These are phyloP conservation scores for Trypanosoma avium DNA, from an alignment of 208 protist genomes.

Conservation along the genomic window DNA sequence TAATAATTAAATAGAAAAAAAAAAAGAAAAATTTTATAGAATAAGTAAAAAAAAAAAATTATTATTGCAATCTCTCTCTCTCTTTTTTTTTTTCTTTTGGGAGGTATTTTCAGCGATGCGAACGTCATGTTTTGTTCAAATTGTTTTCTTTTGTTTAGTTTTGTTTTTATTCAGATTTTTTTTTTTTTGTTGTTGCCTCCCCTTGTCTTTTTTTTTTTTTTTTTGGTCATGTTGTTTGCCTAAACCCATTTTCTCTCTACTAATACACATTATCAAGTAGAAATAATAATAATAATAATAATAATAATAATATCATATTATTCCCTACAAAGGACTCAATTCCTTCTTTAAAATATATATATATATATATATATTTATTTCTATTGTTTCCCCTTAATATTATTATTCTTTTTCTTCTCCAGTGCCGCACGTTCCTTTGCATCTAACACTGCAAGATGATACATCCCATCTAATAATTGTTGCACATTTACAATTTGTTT, in stretches of 20 bases:
- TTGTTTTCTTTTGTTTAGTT: background rate
- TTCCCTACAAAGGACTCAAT: too few relatives aligned
- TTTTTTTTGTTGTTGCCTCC: slow-evolving; percentile 1
- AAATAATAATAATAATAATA: too few relatives aligned
- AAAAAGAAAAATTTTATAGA: background rate
- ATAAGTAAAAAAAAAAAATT: background rate
- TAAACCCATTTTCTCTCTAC: background rate
- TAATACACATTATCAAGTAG: background rate
- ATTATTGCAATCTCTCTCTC: background rate
- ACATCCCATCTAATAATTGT: slow-evolving; percentile 85
- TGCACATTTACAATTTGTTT: slow-evolving; percentile 93
- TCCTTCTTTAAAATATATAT: too few relatives aligned
- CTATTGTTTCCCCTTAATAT: background rate
- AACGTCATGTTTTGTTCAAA: background rate
- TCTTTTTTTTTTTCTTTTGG: background rate
- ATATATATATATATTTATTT: too few relatives aligned
- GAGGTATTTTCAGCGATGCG: too few relatives aligned
- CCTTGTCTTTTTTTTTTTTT: slow-evolving; percentile 7
- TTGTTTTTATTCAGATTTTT: background rate
- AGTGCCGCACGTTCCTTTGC: slow-evolving; percentile 41
- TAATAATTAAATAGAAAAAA: slow-evolving; percentile 8
- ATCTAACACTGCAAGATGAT: slow-evolving; percentile 80
- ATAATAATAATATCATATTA: too few relatives aligned
- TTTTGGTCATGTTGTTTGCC: background rate
- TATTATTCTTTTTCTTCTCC: background rate